phyloP scores from a whole-genome alignment of 306 rosid genomes.

The Vigna angularis region DNA sequence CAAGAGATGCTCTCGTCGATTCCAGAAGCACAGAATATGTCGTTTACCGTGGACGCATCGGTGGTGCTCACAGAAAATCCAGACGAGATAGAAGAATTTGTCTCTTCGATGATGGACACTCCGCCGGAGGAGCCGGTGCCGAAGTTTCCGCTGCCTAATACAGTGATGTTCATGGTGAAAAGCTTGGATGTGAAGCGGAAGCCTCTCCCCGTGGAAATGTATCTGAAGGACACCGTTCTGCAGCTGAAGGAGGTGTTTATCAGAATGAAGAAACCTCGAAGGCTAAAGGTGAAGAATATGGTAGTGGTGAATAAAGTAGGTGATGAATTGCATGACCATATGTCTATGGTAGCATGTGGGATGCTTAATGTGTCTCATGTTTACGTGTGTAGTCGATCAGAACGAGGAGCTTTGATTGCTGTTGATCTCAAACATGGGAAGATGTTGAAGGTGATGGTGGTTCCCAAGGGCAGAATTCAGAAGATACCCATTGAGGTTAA shows the following conservation, averaged over 20 bases:
- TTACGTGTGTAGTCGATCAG: background rate
- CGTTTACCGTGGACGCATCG: no score
- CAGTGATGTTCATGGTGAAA: background rate
- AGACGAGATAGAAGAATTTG: no score
- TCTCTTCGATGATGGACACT: no score
- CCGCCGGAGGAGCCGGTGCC: background rate
- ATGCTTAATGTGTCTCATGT: background rate
- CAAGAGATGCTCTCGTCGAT: background rate
- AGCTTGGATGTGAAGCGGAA: no score
- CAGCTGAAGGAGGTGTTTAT: background rate
- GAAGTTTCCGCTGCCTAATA: background rate
- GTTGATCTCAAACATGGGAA: background rate
- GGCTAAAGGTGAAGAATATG: background rate
- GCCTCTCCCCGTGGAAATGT: background rate
- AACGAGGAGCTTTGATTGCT: background rate
- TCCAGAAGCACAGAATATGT: no score
- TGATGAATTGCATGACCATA: constrained; percentile 30
- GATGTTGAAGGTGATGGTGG: background rate
- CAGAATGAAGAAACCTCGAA: background rate
- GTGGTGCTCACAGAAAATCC: no score
- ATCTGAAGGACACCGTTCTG: background rate
- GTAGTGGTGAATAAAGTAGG: background rate
- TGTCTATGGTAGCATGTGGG: constrained; percentile 40
- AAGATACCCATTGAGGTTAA: background rate
- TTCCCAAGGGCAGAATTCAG: background rate